Evolutionary conservation across 2,329 filamentous ascomycete genomes (phyloP).

Genomic region (Cryphonectria nitschkei): DNA sequence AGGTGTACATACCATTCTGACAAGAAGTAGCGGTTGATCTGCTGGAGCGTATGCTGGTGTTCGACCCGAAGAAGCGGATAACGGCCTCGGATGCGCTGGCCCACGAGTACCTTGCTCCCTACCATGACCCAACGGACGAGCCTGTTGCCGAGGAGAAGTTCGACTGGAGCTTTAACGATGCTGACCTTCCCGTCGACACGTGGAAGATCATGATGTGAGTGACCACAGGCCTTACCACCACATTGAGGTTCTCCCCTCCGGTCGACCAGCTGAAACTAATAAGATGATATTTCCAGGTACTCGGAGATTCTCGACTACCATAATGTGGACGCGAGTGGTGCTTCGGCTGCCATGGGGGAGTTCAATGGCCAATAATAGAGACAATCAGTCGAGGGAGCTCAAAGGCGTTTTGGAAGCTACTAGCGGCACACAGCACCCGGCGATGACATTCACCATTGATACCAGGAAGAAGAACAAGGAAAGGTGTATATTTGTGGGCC

Average conservation of each 20-base stretch:
- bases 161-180: constrained; percentile 99
- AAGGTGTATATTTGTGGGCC: constrained; percentile 13
- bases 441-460: constrained; percentile 26
- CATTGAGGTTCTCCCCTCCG: too few species aligned
- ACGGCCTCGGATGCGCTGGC: constrained; percentile 83
- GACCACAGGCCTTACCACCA: neutral
- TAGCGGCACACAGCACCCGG: constrained; percentile 24
- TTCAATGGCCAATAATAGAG: constrained; percentile 44
- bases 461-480: constrained; percentile 20
- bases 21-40: constrained; percentile 76
- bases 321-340: constrained; percentile 71
- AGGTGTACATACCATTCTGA: constrained; percentile 22
- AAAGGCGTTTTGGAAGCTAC: neutral
- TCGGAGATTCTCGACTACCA: constrained; percentile 99
- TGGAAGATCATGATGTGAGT: constrained; percentile 99
- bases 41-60: constrained; percentile 95
- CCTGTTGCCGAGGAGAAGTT: constrained; percentile 96
- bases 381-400: neutral
- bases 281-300: constrained; percentile 68
- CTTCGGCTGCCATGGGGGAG: constrained; percentile 42
- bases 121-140: constrained; percentile 97
- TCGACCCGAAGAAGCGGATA: constrained; percentile 95
- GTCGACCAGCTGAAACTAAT: neutral
- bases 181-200: constrained; percentile 95
- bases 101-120: constrained; percentile 92